Conservation (phyloP, 306 rosid genomes). For the Inga oerstediana region DNA sequence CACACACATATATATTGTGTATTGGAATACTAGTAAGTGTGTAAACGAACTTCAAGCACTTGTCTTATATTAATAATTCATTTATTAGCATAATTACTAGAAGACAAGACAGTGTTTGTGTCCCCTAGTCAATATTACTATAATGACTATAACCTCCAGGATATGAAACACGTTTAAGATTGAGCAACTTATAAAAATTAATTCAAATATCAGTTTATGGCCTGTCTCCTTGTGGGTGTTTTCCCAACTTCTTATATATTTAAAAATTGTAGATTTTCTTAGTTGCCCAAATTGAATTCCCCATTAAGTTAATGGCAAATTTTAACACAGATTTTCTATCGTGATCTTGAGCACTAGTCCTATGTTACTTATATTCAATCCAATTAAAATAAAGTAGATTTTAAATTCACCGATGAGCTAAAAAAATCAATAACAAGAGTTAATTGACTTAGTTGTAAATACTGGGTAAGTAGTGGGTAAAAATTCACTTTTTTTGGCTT, state of each 20-base stretch:
- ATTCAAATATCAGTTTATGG: neutral
- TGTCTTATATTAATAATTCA: neutral
- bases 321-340: neutral
- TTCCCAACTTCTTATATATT: neutral
- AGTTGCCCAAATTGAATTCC: neutral
- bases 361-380: neutral
- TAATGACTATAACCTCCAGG: neutral
- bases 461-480: too few species aligned
- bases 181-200: neutral
- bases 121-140: neutral
- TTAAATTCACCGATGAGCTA: too few species aligned
- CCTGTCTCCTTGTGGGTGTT: constrained; percentile 2
- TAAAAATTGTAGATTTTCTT: neutral
- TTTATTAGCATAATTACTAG: neutral
- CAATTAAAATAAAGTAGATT: too few species aligned
- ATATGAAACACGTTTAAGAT: neutral
- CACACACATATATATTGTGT: too few species aligned
- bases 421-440: too few species aligned
- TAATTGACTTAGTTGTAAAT: too few species aligned
- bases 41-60: too few species aligned
- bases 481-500: too few species aligned
- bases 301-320: neutral
- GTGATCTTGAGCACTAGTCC: neutral
- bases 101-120: neutral
- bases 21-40: too few species aligned